Percentiles rank a stretch among this genome's conserved stretches.
These are phyloP conservation scores for Uronychia binucleata DNA, from an alignment of 73 alveolate genomes.

Conservation along the genomic window DNA sequence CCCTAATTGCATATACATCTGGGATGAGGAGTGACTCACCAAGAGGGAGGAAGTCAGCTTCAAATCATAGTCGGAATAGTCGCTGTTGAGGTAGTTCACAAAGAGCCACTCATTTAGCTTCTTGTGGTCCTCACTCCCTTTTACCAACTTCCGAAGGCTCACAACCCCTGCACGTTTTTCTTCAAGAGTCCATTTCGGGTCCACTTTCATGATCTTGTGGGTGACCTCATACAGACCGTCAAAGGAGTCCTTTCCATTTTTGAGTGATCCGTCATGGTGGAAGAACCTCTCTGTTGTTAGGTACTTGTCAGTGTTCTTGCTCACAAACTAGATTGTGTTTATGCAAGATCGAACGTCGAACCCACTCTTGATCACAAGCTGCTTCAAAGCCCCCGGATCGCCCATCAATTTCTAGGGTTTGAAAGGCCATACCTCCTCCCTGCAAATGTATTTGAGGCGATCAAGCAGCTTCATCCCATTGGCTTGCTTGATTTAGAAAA, in stretches of 20 bases:
- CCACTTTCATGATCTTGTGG: background rate
- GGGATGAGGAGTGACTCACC: background rate
- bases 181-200: background rate
- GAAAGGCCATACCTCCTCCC: too few species aligned
- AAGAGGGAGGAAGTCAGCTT: background rate
- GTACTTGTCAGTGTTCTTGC: slow-evolving; percentile 43
- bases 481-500: slow-evolving; percentile 64
- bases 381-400: slow-evolving; percentile 62
- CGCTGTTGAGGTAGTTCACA: background rate
- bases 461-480: slow-evolving; percentile 61
- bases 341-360: slow-evolving; percentile 81
- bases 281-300: slow-evolving; percentile 18
- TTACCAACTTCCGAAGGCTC: slow-evolving; percentile 2
- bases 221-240: background rate
- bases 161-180: background rate
- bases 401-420: slow-evolving; percentile 67
- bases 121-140: background rate
- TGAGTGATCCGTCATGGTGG: background rate
- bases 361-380: slow-evolving; percentile 58
- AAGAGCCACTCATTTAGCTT: background rate
- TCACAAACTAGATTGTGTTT: slow-evolving; percentile 70
- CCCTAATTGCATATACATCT: background rate
- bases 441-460: slow-evolving; percentile 62
- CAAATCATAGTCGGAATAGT: background rate
- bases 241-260: background rate